phyloP scores from a whole-genome alignment of 2,329 filamentous ascomycete species.

The Ophiocordyceps sinensis region DNA sequence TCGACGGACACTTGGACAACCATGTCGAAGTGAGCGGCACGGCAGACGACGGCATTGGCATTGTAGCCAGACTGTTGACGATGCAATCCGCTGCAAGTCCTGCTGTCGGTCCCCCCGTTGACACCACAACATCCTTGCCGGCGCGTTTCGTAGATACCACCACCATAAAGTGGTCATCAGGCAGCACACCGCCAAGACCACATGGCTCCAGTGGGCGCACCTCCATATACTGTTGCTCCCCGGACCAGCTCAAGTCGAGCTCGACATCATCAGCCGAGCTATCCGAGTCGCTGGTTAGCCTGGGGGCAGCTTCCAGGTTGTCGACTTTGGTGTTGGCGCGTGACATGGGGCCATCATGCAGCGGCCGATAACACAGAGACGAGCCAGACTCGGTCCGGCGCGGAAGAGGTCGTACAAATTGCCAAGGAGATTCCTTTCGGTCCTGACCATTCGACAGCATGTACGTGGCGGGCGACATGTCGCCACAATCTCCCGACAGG shows the following conservation, averaged over 20 bases:
- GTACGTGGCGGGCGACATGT: constrained; percentile 31
- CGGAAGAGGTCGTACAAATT: constrained; percentile 11
- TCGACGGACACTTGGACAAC: background rate
- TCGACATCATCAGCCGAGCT: constrained; percentile 24
- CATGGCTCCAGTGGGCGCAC: constrained; percentile 35
- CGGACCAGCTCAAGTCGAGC: constrained; percentile 31
- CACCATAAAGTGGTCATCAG: constrained; percentile 50
- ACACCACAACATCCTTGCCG: constrained; percentile 10
- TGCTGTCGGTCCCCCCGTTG: constrained; percentile 1
- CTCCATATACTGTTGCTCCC: constrained; percentile 22
- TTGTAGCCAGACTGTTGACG: constrained; percentile 24
- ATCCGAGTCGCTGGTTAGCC: constrained; percentile 18
- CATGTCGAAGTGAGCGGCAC: constrained; percentile 1
- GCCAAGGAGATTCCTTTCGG: constrained; percentile 8
- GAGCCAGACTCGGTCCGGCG: constrained; percentile 37
- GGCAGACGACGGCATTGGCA: constrained; percentile 27
- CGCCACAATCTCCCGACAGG: constrained; percentile 50
- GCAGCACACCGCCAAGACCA: constrained; percentile 43
- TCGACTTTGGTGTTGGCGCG: constrained; percentile 12
- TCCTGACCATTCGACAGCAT: constrained; percentile 30
- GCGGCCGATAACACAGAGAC: constrained; percentile 30
- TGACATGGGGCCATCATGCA: constrained; percentile 23
- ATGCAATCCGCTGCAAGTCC: constrained; percentile 24
- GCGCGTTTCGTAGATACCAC: constrained; percentile 35
- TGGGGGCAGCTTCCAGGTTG: constrained; percentile 10